Percentiles rank a stretch among this genome's conserved stretches.
phyloP scores from a whole-genome alignment of 768 basidiomycete genomes.

The Pleurotus eryngii region DNA sequence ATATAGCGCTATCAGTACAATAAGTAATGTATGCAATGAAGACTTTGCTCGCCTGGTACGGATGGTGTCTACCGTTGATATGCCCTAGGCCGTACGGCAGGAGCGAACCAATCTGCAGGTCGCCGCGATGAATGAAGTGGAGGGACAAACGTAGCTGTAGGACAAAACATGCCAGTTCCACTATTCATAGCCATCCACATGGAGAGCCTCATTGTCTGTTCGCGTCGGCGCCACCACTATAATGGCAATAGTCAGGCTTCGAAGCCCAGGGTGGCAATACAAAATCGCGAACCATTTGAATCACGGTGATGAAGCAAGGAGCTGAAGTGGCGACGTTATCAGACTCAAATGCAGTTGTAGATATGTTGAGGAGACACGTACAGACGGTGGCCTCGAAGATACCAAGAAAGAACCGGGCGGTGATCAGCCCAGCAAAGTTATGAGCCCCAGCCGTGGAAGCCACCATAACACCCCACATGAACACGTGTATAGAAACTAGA shows the following conservation, averaged over 20 bases:
- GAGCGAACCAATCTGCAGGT: constrained; percentile 36
- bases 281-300: constrained; percentile 31
- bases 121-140: background rate
- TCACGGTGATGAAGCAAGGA: constrained; percentile 47
- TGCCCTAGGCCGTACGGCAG: constrained; percentile 39
- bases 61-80: constrained; percentile 30
- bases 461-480: constrained; percentile 40
- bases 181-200: constrained; percentile 44
- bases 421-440: constrained; percentile 37
- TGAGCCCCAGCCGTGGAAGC: constrained; percentile 35
- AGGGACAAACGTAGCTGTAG: background rate
- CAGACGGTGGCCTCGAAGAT: constrained; percentile 46
- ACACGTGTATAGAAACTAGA: constrained; percentile 33
- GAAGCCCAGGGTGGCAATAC: background rate
- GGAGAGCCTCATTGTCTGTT: constrained; percentile 39
- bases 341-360: background rate
- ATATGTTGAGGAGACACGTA: constrained; percentile 11
- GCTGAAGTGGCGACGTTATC: constrained; percentile 18
- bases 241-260: background rate
- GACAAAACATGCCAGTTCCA: constrained; percentile 32
- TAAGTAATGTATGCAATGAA: background rate
- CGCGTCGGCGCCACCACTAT: constrained; percentile 46
- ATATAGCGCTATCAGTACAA: background rate
- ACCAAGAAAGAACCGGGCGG: constrained; percentile 41
- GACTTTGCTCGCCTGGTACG: constrained; percentile 34